Conservation (phyloP, 257 asterid species). For the Solanum chaucha region DNA sequence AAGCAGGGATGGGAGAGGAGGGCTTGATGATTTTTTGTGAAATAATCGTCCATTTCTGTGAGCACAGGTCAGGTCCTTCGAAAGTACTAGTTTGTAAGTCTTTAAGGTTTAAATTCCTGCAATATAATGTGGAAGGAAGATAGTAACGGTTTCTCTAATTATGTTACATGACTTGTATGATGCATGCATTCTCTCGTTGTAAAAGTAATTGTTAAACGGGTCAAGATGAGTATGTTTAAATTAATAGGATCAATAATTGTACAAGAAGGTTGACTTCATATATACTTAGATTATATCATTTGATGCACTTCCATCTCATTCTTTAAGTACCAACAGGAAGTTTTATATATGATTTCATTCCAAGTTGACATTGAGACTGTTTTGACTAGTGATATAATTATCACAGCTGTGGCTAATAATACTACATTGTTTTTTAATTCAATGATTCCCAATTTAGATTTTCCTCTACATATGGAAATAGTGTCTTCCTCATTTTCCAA, state of each 20-base stretch:
- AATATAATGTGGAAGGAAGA: not conserved
- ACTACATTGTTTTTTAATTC: not conserved
- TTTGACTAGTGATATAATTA: not conserved
- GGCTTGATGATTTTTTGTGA: not conserved
- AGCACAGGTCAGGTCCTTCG: not conserved
- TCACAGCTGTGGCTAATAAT: not conserved
- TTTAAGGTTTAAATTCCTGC: not conserved
- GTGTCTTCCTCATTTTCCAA: too few relatives aligned
- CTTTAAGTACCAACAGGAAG: not conserved
- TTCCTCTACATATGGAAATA: not conserved
- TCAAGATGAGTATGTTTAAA: not conserved
- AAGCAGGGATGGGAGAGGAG: not conserved
- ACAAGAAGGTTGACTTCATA: not conserved
- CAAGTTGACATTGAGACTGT: not conserved
- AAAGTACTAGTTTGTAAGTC: not conserved
- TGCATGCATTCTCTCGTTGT: not conserved
- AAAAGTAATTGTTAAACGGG: not conserved
- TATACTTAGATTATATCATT: not conserved
- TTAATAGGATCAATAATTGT: not conserved
- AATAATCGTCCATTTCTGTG: not conserved
- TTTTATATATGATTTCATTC: not conserved
- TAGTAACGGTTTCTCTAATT: not conserved
- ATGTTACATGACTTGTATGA: not conserved
- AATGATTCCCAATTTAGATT: not conserved
- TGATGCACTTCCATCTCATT: not conserved